Conservation (phyloP, 306 rosid genomes). For the Fragaria ananassa region DNA sequence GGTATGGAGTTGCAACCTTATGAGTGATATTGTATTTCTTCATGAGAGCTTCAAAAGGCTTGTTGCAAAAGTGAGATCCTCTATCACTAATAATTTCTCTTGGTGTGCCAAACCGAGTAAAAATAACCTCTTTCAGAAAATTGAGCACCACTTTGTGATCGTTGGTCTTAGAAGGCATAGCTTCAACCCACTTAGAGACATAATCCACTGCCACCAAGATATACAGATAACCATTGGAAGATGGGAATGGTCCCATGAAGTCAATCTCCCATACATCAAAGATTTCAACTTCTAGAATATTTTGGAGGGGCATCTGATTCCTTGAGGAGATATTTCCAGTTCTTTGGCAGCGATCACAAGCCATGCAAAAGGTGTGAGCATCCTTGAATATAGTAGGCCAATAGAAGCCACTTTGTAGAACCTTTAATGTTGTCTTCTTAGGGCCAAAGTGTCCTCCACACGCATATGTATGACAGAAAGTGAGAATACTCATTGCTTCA, state of each 20-base stretch:
- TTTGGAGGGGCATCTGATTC: background rate
- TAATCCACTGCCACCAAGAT: background rate
- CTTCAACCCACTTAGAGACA: background rate
- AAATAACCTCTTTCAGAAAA: background rate
- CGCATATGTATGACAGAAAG: background rate
- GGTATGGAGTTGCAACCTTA: background rate
- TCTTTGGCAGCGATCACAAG: background rate
- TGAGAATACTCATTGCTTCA: background rate
- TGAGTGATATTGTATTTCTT: background rate
- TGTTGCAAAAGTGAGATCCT: background rate
- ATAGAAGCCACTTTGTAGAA: background rate
- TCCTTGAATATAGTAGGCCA: constrained; percentile 6
- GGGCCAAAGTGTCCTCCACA: background rate
- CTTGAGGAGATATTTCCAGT: background rate
- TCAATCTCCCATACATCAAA: constrained; percentile 2
- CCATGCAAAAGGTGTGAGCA: background rate
- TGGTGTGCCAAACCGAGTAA: background rate
- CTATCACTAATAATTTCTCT: background rate
- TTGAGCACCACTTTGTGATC: background rate
- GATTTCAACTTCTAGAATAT: background rate
- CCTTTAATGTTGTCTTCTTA: background rate
- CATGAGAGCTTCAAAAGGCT: background rate
- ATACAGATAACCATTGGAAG: background rate
- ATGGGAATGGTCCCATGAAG: constrained; percentile 3
- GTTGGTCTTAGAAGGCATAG: background rate